Conservation (phyloP, 2,329 filamentous ascomycete genomes). For the Teratosphaeria nubilosa region DNA sequence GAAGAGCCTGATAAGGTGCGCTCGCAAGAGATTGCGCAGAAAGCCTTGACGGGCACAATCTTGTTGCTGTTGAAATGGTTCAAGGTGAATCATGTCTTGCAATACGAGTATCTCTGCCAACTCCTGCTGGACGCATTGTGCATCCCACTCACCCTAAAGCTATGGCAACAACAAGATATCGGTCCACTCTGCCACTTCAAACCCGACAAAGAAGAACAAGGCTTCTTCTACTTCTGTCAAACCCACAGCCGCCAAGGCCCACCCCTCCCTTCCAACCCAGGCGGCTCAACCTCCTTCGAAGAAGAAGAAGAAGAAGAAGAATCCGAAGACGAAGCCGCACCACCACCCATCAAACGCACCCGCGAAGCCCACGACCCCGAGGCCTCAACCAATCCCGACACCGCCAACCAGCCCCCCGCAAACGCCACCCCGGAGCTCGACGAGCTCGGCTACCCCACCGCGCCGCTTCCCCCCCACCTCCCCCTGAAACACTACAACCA, state of each 20-base stretch:
- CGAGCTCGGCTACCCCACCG: conserved; percentile 73
- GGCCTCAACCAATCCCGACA: not conserved
- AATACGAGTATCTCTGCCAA: conserved; percentile 93
- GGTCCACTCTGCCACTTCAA: conserved; percentile 81
- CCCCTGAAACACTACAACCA: conserved; percentile 81
- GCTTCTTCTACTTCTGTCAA: conserved; percentile 88
- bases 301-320: conserved; percentile 30
- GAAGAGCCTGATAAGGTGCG: conserved; percentile 77
- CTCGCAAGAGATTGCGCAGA: conserved; percentile 76
- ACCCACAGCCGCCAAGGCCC: conserved; percentile 52
- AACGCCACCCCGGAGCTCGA: conserved; percentile 53
- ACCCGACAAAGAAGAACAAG: conserved; percentile 70
- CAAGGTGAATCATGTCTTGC: conserved; percentile 84
- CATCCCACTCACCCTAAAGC: conserved; percentile 79
- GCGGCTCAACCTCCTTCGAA: conserved; percentile 16
- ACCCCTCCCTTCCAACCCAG: conserved; percentile 5
- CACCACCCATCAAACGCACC: conserved; percentile 53
- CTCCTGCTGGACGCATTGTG: conserved; percentile 92
- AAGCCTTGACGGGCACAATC: conserved; percentile 82
- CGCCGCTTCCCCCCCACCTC: conserved; percentile 52
- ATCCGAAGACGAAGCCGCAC: conserved; percentile 64
- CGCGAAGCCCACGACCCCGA: conserved; percentile 5
- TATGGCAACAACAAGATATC: conserved; percentile 89
- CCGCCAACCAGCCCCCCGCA: not conserved
- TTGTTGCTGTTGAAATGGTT: conserved; percentile 93